phyloP scores from a whole-genome alignment of 257 asterid genomes.

The Solanum lycopersicoides region DNA sequence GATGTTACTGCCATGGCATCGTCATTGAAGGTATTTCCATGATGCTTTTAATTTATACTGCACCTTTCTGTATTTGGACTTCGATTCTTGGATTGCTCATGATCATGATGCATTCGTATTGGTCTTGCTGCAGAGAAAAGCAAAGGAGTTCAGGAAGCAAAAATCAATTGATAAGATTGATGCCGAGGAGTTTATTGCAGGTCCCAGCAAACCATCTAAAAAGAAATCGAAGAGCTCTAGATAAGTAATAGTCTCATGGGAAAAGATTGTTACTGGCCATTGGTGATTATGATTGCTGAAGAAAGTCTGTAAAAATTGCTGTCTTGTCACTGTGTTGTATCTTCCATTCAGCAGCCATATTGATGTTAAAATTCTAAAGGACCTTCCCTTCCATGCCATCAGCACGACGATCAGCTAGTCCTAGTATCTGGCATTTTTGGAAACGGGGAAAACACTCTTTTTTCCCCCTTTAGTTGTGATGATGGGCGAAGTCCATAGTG shows the following conservation, averaged over 20 bases:
- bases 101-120: neutral
- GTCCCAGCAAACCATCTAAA: constrained; percentile 22
- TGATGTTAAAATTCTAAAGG: neutral
- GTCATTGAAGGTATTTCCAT: constrained; percentile 55
- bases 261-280: neutral
- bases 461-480: neutral
- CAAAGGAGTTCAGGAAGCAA: constrained; percentile 49
- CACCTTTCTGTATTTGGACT: neutral
- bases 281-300: neutral
- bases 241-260: neutral
- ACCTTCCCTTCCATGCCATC: neutral
- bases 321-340: neutral
- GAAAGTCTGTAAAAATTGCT: neutral
- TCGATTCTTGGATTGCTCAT: neutral
- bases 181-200: constrained; percentile 50
- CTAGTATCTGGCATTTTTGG: neutral
- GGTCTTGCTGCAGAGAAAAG: constrained; percentile 43
- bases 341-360: neutral
- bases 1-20: constrained; percentile 47
- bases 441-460: neutral
- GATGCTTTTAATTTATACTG: neutral
- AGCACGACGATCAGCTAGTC: neutral
- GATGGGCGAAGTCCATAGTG: neutral
- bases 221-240: constrained; percentile 38
- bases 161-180: constrained; percentile 55